These are phyloP conservation scores for Hyphopichia pseudoburtonii DNA, from an alignment of 1,139 yeast genomes.

Conservation along the genomic window DNA sequence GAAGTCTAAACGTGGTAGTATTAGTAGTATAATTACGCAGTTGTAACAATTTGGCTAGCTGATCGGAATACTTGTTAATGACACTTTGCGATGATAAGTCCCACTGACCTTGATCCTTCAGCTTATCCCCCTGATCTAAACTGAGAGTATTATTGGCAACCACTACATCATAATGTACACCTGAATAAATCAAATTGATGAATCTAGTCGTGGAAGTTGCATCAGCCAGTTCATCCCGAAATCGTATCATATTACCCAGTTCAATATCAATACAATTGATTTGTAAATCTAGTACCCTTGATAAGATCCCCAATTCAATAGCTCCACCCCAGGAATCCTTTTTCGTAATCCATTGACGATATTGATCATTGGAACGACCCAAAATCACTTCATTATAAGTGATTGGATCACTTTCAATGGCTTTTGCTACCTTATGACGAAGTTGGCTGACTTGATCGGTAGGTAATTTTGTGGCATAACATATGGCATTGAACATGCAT, in stretches of 20 bases:
- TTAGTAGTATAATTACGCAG: constrained; percentile 63
- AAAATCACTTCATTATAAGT: constrained; percentile 58
- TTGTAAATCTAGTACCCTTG: constrained; percentile 51
- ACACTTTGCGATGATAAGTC: constrained; percentile 20
- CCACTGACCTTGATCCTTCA: constrained; percentile 42
- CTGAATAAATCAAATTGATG: constrained; percentile 62
- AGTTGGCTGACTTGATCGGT: constrained; percentile 31
- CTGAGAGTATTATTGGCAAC: constrained; percentile 36
- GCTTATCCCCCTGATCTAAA: constrained; percentile 16
- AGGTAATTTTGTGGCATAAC: constrained; percentile 46
- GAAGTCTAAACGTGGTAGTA: constrained; percentile 57
- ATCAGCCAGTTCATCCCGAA: constrained; percentile 46
- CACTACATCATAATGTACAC: constrained; percentile 75
- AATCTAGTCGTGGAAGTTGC: constrained; percentile 39
- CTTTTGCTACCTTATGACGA: constrained; percentile 46
- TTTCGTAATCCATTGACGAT: constrained; percentile 61
- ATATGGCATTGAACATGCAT: constrained; percentile 70
- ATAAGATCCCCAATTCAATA: constrained; percentile 68
- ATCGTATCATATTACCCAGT: constrained; percentile 58
- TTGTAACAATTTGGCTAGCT: constrained; percentile 49
- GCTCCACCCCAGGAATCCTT: constrained; percentile 86
- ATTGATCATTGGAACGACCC: constrained; percentile 52
- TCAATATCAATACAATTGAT: constrained; percentile 70
- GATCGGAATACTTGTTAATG: constrained; percentile 36
- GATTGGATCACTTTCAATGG: constrained; percentile 44